Conservation (phyloP, 2,329 filamentous ascomycete genomes). For the Penicillium sp. region DNA sequence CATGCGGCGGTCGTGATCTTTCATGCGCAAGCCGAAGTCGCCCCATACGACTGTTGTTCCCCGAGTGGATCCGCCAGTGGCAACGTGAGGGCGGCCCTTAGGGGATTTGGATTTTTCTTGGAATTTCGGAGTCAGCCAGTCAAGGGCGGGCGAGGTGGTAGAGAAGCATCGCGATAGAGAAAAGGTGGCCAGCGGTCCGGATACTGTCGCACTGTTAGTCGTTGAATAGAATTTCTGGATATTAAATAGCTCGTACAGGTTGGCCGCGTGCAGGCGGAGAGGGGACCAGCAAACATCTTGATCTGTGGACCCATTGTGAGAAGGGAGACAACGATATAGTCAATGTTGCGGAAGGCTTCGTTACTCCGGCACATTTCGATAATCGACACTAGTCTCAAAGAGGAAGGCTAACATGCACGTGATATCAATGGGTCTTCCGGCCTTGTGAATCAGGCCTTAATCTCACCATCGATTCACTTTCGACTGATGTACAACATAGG, state of each 20-base stretch:
- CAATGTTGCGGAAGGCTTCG: conserved; percentile 11
- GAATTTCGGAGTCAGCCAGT: conserved; percentile 79
- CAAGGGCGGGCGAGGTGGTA: conserved; percentile 60
- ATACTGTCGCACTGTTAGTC: conserved; percentile 30
- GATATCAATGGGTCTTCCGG: not conserved
- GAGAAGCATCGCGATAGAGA: conserved; percentile 66
- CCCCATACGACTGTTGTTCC: conserved; percentile 96
- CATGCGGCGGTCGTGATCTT: conserved; percentile 87
- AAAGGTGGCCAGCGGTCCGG: conserved; percentile 29
- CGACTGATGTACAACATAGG: no score
- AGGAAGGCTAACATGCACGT: not conserved
- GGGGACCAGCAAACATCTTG: conserved; percentile 37
- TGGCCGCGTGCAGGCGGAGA: conserved; percentile 36
- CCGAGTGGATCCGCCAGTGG: conserved; percentile 85
- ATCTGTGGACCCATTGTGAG: conserved; percentile 37
- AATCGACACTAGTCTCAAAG: conserved; percentile 15
- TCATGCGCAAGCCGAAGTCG: conserved; percentile 91
- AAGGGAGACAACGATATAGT: conserved; percentile 8
- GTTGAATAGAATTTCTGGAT: conserved; percentile 6
- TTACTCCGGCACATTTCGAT: conserved; percentile 25
- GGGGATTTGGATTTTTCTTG: conserved; percentile 82
- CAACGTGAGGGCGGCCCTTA: conserved; percentile 83
- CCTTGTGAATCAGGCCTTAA: not conserved
- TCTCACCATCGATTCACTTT: not conserved
- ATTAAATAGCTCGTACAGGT: conserved; percentile 29